Conservation (phyloP, 352 stramenopile genomes). For the Globisporangium cylindrosporum region DNA sequence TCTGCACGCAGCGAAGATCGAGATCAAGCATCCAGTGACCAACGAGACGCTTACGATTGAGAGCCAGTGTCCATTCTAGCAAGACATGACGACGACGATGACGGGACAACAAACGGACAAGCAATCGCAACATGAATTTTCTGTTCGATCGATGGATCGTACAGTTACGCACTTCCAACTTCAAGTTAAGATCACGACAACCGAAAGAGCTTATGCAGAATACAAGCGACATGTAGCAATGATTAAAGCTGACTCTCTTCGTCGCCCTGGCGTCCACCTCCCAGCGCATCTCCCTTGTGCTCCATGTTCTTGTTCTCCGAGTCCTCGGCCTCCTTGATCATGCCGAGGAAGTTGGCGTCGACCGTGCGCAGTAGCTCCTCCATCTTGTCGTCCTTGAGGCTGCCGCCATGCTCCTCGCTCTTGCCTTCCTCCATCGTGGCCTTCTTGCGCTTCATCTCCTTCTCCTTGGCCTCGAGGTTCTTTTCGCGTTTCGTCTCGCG, state of each 20-base stretch:
- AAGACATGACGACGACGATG: not conserved
- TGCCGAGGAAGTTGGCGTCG: constrained; percentile 93
- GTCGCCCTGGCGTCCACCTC: constrained; percentile 25
- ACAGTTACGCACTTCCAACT: constrained; percentile 1
- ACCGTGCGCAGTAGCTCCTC: constrained; percentile 91
- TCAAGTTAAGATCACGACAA: not conserved
- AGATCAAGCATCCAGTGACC: constrained; percentile 46
- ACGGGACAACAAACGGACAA: not conserved
- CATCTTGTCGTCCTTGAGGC: constrained; percentile 91
- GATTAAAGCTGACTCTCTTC: constrained; percentile 28
- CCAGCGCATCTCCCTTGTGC: constrained; percentile 54
- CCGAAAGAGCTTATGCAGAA: not conserved
- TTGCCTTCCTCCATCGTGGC: constrained; percentile 81
- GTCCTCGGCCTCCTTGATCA: constrained; percentile 96
- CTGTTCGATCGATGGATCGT: not conserved
- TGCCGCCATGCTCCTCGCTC: constrained; percentile 52
- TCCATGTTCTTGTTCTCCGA: constrained; percentile 89
- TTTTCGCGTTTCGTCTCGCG: constrained; percentile 96
- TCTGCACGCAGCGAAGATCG: constrained; percentile 44
- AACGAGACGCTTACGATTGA: constrained; percentile 31
- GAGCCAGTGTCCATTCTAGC: constrained; percentile 26
- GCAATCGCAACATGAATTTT: not conserved
- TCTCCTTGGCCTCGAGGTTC: constrained; percentile 90
- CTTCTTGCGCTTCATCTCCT: constrained; percentile 85
- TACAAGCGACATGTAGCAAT: constrained; percentile 1